Base-by-base conservation (phyloP, 768 basidiomycete genomes). In the Aureoboletus auriporus region DNA sequence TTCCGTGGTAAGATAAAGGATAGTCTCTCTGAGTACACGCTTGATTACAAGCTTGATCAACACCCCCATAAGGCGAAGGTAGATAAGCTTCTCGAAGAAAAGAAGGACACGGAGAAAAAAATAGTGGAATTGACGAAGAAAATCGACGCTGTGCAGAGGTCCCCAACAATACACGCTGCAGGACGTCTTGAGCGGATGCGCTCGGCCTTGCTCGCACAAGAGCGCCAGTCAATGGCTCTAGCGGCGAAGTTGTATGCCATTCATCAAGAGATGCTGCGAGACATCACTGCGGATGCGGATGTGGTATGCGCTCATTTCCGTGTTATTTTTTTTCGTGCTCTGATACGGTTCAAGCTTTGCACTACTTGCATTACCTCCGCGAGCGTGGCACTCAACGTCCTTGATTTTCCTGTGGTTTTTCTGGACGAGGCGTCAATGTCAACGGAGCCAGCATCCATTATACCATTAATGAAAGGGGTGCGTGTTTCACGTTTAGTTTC, bases 371-470 rank as follows among this genome's bases (percentile, higher is more conserved):
- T 94, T 42, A 84, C 88, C 0, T 79, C 90, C 12, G 88, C 83
- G 9, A 82, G 80, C 17, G 64, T 69, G 16, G 74, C 80, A 1
- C 68, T 93, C 46, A 80, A 81, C 50, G 77, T 84, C 7, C 74
- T 82, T 14, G 94, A 96, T 63, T 94, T 96, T 60, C 93, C 93
- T 3, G 80, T 95, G 29, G 93, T 96, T 2, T 93, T 95, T 59
- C 69, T 96, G 12, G 94, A 97, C 61, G 93, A 97, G 67, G 94
- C 94, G 1, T 91, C 89, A 8, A 95, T 96, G 92, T 92, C 89
- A 29, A 95, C 93, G 3, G 93, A 97, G 67, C 92, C 93, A 10
- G 85, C 91, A 20, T 88, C 91, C 16, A 71, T 95, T 47, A 86
- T 97, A 56, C 91, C 93, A 0, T 71, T 97, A 37, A 95, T 92